Conservation (phyloP, 148 eudicot species). For the Nepenthes gracilis region DNA sequence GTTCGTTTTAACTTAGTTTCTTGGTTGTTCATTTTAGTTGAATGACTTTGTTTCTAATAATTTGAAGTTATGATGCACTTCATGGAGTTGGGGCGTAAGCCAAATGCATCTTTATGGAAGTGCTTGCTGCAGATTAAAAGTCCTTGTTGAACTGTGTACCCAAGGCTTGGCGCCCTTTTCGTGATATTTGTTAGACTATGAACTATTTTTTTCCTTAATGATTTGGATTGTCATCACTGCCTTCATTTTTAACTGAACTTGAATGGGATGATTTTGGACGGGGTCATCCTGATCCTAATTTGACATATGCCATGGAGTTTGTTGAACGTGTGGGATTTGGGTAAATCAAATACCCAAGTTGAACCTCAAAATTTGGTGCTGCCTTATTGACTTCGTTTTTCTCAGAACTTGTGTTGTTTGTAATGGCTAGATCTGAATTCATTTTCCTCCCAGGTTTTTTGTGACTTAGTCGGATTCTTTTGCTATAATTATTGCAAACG, state of each 20-base stretch:
- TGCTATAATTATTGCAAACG: constrained; percentile 97
- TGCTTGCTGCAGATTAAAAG: constrained; percentile 74
- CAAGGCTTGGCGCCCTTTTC: constrained; percentile 32
- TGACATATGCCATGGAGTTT: constrained; percentile 91
- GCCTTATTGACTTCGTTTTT: constrained; percentile 55
- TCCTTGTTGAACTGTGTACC: constrained; percentile 81
- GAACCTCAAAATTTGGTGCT: constrained; percentile 97
- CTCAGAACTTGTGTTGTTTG: neutral
- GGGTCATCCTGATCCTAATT: constrained; percentile 98
- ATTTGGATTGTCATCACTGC: neutral
- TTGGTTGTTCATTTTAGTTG: neutral
- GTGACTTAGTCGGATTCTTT: constrained; percentile 98
- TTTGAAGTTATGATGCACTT: constrained; percentile 78
- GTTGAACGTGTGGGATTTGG: constrained; percentile 91
- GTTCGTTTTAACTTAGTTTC: neutral
- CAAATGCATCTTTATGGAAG: constrained; percentile 71
- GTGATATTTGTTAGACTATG: neutral
- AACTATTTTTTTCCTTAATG: neutral
- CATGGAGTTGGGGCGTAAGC: constrained; percentile 99
- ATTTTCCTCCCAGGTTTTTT: constrained; percentile 56
- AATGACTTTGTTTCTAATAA: neutral
- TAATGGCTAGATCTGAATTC: neutral
- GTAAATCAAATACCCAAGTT: constrained; percentile 37
- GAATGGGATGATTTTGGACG: constrained; percentile 94
- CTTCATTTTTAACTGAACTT: neutral